Conservation (phyloP, 140 eudicot genomes). For the Flaveria floridana region DNA sequence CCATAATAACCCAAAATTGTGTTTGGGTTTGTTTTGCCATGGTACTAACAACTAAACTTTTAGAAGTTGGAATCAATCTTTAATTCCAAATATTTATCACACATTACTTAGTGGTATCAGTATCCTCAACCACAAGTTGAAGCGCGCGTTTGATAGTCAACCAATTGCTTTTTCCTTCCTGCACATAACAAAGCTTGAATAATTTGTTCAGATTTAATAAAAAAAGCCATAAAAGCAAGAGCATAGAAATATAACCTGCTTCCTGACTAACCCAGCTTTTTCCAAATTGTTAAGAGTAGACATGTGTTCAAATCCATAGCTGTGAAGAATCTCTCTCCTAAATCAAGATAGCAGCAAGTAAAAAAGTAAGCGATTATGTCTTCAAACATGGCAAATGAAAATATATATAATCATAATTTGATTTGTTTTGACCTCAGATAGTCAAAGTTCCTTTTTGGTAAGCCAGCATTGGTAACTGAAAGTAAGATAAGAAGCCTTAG, state of each 20-base stretch:
- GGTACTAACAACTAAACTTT: background rate
- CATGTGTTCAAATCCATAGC: slow-evolving; percentile 98
- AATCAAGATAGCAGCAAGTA: slow-evolving; percentile 22
- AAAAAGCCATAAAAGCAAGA: background rate
- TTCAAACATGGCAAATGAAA: background rate
- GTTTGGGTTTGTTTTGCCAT: background rate
- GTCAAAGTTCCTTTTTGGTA: slow-evolving; percentile 80
- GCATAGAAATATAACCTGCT: slow-evolving; percentile 57
- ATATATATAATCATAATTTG: background rate
- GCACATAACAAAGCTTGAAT: slow-evolving; percentile 20
- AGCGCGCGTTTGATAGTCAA: slow-evolving; percentile 71
- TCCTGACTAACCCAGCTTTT: slow-evolving; percentile 80
- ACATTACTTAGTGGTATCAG: slow-evolving; percentile 82
- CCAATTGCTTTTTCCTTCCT: slow-evolving; percentile 92
- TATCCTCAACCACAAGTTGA: slow-evolving; percentile 87
- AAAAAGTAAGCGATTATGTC: slow-evolving; percentile 8
- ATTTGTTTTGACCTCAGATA: slow-evolving; percentile 61
- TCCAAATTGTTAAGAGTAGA: slow-evolving; percentile 83
- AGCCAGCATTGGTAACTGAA: slow-evolving; percentile 84
- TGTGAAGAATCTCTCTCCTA: slow-evolving; percentile 97
- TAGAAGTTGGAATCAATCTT: background rate
- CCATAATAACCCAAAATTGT: background rate
- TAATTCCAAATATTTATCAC: slow-evolving; percentile 7
- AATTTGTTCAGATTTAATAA: slow-evolving; percentile 1
- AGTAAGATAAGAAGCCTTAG: slow-evolving; percentile 79